phyloP scores from a whole-genome alignment of 1,139 yeast species.

The Blastobotrys aristatus region DNA sequence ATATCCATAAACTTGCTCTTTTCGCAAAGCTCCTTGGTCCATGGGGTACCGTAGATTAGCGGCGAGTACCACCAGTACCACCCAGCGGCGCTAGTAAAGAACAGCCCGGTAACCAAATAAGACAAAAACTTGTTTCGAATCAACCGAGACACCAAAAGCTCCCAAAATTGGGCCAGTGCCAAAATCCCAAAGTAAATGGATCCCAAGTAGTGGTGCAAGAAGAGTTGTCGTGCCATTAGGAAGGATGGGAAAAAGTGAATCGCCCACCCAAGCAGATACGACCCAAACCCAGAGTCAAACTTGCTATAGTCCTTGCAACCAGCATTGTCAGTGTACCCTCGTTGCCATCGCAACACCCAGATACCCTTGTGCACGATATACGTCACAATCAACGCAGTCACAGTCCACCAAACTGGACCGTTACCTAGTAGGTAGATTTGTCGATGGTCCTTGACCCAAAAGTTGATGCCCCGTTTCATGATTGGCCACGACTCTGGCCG shows the following conservation, averaged over 20 bases:
- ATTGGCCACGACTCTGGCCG: conserved; percentile 87
- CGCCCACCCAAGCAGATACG: conserved; percentile 75
- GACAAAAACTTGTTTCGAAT: conserved; percentile 42
- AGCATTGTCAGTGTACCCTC: conserved; percentile 35
- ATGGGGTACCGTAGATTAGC: conserved; percentile 69
- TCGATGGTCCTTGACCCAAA: conserved; percentile 75
- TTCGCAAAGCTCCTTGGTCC: conserved; percentile 70
- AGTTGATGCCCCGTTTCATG: conserved; percentile 85
- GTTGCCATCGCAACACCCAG: conserved; percentile 73
- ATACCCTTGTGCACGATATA: conserved; percentile 51
- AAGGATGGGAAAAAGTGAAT: conserved; percentile 83
- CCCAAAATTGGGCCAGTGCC: conserved; percentile 77
- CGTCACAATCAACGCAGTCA: conserved; percentile 52
- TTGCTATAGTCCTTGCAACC: conserved; percentile 53
- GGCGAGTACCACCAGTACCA: conserved; percentile 67
- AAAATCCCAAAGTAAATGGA: conserved; percentile 80
- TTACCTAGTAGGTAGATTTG: conserved; percentile 90
- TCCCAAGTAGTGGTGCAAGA: conserved; percentile 89
- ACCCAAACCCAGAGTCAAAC: conserved; percentile 66
- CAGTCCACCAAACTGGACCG: conserved; percentile 84
- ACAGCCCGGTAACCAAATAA: conserved; percentile 42
- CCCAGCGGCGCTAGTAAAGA: conserved; percentile 47
- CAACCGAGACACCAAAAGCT: conserved; percentile 48
- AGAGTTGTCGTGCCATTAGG: conserved; percentile 90
- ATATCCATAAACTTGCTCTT: conserved; percentile 52